Percentiles rank a stretch among this genome's conserved stretches.
These are phyloP conservation scores for Amanita muscaria DNA, from an alignment of 768 basidiomycete species.

Conservation along the genomic window DNA sequence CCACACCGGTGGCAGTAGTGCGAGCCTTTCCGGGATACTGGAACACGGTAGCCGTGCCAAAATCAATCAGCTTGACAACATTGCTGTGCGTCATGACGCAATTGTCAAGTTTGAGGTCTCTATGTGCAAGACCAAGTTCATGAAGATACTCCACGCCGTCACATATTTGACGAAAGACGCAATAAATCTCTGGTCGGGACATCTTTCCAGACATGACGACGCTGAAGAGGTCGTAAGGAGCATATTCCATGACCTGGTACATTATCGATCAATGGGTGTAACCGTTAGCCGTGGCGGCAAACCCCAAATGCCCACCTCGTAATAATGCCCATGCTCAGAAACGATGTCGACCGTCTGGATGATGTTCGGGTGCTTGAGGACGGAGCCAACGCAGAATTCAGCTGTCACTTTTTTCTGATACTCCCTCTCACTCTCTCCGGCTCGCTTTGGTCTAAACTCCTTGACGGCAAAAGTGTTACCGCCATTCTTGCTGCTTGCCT, in stretches of 20 bases:
- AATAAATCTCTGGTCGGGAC: slow-evolving; percentile 97
- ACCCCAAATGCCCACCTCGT: slow-evolving; percentile 60
- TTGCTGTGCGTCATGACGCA: slow-evolving; percentile 97
- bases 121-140: slow-evolving; percentile 93
- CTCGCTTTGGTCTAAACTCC: slow-evolving; percentile 87
- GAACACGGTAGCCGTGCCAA: slow-evolving; percentile 99
- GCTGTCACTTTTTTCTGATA: slow-evolving; percentile 99
- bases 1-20: slow-evolving; percentile 78
- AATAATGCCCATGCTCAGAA: slow-evolving; percentile 94
- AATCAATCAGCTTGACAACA: slow-evolving; percentile 97
- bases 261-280: background rate
- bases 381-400: slow-evolving; percentile 95
- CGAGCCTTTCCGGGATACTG: slow-evolving; percentile 91
- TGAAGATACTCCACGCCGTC: slow-evolving; percentile 98
- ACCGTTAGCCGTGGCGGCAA: background rate
- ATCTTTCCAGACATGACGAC: slow-evolving; percentile 99
- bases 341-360: slow-evolving; percentile 99
- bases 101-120: slow-evolving; percentile 98
- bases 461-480: slow-evolving; percentile 91
- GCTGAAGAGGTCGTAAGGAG: slow-evolving; percentile 95
- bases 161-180: slow-evolving; percentile 97
- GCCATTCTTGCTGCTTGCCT: slow-evolving; percentile 72
- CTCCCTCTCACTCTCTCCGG: slow-evolving; percentile 88
- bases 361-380: slow-evolving; percentile 90
- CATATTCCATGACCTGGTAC: slow-evolving; percentile 97